Evolutionary conservation across 805 yeast genomes (phyloP), one percentile per base, ranked within the genome.

Genomic region (Teunomyces aglyptinius): DNA sequence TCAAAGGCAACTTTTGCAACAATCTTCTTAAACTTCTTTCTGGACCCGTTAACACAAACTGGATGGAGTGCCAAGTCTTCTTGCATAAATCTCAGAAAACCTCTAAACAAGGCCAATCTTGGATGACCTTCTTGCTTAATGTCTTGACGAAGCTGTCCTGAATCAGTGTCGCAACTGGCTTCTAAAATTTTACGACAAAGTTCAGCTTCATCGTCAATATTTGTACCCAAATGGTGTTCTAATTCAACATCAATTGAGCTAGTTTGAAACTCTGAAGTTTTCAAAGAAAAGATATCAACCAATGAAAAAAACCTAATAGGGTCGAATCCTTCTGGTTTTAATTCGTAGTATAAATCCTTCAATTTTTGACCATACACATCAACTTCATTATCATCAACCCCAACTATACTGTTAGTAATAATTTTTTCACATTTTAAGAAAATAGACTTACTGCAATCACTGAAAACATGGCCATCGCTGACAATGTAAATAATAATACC

Each of bases 381-480:
- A 32, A 81, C 85, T 43, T 70, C 69, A 33, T 68, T 69, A 56
- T 81, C 86, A 57, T 78, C 81, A 28, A 80, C 85, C 29, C 82
- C 83, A 57, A 81, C 64, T 49, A 31, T 3, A 11, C 11, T 39
- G 58, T 54, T 53, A 53, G 55, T 53, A 54, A 28, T 16, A 2
- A 20, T 13, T 15, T 3, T 15, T 4, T 6, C 19, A 29, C 15
- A 29, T 16, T 43, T 43, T 8, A 15, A 19, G 19, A 34, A 45
- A 41, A 24, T 15, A 42, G 44, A 47, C 50, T 12, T 45, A 53
- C 49, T 57, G 52, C 85, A 81, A 57, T 81, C 85, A 46, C 83
- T 77, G 58, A 81, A 81, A 12, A 81, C 86, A 55, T 81, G 86
- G 0, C 86, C 85, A 54, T 81, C 86, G 57, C 82, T 77, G 26